Conservation (phyloP, 1,284 basidiomycete species). For the Ustilago vetiveriae region DNA sequence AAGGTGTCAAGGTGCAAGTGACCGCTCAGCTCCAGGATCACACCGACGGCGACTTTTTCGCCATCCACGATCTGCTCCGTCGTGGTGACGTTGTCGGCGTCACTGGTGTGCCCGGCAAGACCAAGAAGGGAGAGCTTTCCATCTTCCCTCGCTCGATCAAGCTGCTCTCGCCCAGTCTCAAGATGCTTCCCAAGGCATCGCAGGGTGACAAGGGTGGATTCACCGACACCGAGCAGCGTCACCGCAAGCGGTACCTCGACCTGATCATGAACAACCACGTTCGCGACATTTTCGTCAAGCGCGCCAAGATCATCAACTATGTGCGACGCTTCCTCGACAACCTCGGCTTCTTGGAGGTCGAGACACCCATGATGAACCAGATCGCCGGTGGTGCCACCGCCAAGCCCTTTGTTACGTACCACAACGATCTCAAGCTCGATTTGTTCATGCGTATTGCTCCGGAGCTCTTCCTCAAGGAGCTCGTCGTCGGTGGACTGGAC, state of each 20-base stretch:
- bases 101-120: conserved; percentile 85
- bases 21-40: conserved; percentile 86
- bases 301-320: conserved; percentile 70
- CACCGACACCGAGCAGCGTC: conserved; percentile 89
- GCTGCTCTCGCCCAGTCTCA: conserved; percentile 93
- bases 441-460: conserved; percentile 98
- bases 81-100: conserved; percentile 97
- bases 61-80: conserved; percentile 85
- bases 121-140: conserved; percentile 94
- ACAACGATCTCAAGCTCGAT: conserved; percentile 97
- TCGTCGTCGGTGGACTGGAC: conserved; percentile 95
- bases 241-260: conserved; percentile 98
- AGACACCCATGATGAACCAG: conserved; percentile 98
- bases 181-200: conserved; percentile 77
- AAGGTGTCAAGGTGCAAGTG: conserved; percentile 93
- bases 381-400: conserved; percentile 96
- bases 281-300: conserved; percentile 89
- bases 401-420: conserved; percentile 98
- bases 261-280: conserved; percentile 93
- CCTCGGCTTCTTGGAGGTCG: conserved; percentile 96
- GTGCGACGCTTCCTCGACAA: conserved; percentile 89
- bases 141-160: conserved; percentile 83
- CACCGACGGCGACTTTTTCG: conserved; percentile 73
- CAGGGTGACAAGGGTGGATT: conserved; percentile 72
- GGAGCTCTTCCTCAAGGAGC: conserved; percentile 97